Evolutionary conservation across 2,329 filamentous ascomycete species (phyloP).

Genomic region (Aphanocladium album): DNA sequence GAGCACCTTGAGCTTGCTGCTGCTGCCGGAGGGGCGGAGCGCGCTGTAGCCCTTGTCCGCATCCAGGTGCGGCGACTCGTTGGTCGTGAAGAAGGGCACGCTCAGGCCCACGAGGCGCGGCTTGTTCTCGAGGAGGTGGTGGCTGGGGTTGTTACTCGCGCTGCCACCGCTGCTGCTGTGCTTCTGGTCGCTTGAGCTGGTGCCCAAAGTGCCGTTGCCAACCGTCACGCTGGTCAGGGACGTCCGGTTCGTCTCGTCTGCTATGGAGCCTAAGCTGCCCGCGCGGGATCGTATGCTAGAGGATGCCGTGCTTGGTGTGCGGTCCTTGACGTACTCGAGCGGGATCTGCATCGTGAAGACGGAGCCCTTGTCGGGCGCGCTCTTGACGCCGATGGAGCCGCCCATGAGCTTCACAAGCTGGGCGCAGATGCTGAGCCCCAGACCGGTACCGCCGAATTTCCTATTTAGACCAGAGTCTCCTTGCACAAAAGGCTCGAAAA

Average conservation of each 20-base stretch:
- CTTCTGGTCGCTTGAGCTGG: not conserved
- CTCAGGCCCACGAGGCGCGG: constrained; percentile 78
- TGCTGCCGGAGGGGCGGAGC: not conserved
- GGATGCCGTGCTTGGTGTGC: constrained; percentile 32
- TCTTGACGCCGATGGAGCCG: constrained; percentile 67
- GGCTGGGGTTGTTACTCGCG: not conserved
- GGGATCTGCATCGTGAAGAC: constrained; percentile 81
- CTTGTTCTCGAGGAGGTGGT: constrained; percentile 37
- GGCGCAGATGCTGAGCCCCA: constrained; percentile 84
- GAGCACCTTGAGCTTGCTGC: constrained; percentile 63
- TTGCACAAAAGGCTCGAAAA: constrained; percentile 93
- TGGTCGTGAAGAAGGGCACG: constrained; percentile 69
- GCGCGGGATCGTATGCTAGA: constrained; percentile 33
- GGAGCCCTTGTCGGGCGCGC: constrained; percentile 67
- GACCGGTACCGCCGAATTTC: constrained; percentile 83
- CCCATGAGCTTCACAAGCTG: constrained; percentile 84
- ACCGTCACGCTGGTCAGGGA: constrained; percentile 13
- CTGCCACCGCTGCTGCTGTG: not conserved
- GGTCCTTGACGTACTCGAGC: constrained; percentile 67
- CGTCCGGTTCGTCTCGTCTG: not conserved
- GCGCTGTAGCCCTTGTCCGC: not conserved
- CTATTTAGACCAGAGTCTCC: constrained; percentile 88
- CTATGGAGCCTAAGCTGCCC: constrained; percentile 37
- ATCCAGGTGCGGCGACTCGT: constrained; percentile 22
- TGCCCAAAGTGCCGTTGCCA: not conserved